These are phyloP conservation scores for Nitzschia inconspicua DNA, from an alignment of 108 stramenopile species.

Conservation along the genomic window DNA sequence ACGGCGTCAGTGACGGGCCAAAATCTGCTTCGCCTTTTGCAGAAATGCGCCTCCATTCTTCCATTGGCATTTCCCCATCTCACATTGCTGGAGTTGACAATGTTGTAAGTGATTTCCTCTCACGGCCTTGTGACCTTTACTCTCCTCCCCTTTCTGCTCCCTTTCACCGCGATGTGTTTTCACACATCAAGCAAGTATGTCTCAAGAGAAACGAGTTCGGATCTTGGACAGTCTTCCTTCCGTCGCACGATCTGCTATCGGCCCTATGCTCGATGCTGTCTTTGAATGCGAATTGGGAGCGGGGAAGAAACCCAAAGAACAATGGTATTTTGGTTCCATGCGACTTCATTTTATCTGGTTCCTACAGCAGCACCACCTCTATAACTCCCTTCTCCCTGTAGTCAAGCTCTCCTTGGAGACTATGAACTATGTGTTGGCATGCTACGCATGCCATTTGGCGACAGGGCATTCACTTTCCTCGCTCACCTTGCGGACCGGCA, in stretches of 20 bases:
- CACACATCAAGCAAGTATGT: constrained; percentile 1
- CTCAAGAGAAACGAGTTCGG: not conserved
- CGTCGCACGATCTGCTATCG: not conserved
- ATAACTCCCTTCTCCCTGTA: not conserved
- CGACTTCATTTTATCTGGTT: constrained; percentile 6
- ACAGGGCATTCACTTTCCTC: not conserved
- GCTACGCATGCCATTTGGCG: not conserved
- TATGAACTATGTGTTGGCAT: not conserved
- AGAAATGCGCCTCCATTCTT: not conserved
- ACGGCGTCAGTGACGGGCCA: not conserved
- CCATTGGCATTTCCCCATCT: not conserved
- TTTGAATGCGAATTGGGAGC: not conserved
- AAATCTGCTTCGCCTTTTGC: not conserved
- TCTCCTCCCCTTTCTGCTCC: not conserved
- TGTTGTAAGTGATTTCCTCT: not conserved
- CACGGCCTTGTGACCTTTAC: not conserved
- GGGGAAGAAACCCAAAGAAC: not conserved
- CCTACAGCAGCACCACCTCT: not conserved
- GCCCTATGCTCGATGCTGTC: not conserved
- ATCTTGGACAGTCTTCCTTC: not conserved
- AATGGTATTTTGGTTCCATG: constrained; percentile 1
- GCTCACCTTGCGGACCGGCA: not conserved
- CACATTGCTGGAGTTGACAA: not conserved
- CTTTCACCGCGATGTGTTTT: not conserved
- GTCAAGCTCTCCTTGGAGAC: not conserved